These are phyloP conservation scores for Abortiporus biennis DNA, from an alignment of 1,284 basidiomycete genomes.

Conservation along the genomic window DNA sequence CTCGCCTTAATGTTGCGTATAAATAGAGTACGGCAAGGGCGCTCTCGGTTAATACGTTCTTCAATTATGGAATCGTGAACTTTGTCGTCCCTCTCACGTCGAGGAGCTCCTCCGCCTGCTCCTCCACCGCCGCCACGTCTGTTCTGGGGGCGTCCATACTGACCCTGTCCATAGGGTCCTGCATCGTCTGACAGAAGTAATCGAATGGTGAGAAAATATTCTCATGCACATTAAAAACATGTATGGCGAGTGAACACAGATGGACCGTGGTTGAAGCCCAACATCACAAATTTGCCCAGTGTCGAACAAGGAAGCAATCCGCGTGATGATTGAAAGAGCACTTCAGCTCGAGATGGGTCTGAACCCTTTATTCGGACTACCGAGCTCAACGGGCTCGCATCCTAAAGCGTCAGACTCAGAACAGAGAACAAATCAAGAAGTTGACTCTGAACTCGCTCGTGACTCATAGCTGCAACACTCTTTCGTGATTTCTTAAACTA, in stretches of 20 bases:
- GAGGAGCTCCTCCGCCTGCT: slow-evolving; percentile 30
- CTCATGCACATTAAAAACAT: too few relatives aligned
- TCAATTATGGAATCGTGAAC: slow-evolving; percentile 83
- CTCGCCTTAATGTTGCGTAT: slow-evolving; percentile 96
- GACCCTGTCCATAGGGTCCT: slow-evolving; percentile 47
- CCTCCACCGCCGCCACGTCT: slow-evolving; percentile 47
- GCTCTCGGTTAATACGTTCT: slow-evolving; percentile 85
- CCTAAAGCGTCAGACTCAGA: slow-evolving; percentile 30
- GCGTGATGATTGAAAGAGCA: too few relatives aligned
- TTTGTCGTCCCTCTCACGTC: slow-evolving; percentile 76
- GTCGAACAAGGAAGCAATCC: not conserved
- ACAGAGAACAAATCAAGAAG: slow-evolving; percentile 7
- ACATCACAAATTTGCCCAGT: slow-evolving; percentile 2
- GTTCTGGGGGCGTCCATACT: slow-evolving; percentile 48
- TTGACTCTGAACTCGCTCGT: not conserved
- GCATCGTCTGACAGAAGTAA: slow-evolving; percentile 51
- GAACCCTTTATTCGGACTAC: too few relatives aligned
- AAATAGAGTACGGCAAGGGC: slow-evolving; percentile 92
- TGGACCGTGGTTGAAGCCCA: not conserved
- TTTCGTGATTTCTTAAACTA: slow-evolving; percentile 15
- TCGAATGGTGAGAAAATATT: slow-evolving; percentile 33
- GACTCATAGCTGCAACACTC: slow-evolving; percentile 6
- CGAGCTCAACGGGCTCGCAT: too few relatives aligned
- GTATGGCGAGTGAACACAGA: not conserved
- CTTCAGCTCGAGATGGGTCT: too few relatives aligned